Percentiles rank a stretch among this genome's conserved stretches.
phyloP scores from a whole-genome alignment of 2,329 filamentous ascomycete species.

The Penicillium palitans region DNA sequence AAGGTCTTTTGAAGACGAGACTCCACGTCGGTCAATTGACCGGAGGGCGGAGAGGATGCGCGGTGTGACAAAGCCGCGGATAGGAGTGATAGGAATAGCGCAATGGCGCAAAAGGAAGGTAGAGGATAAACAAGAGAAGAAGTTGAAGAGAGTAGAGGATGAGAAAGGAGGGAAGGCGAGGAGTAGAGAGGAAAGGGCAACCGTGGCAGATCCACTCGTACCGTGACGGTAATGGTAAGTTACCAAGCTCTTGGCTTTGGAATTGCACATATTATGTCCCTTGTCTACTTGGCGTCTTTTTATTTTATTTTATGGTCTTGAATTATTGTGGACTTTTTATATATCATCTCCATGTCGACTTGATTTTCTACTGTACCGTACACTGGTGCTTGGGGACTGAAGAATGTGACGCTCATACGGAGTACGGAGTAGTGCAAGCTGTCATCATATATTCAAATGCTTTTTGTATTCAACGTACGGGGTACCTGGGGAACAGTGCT shows the following conservation, averaged over 20 bases:
- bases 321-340: neutral
- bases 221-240: slow-evolving; percentile 15
- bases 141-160: slow-evolving; percentile 17
- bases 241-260: slow-evolving; percentile 5
- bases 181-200: slow-evolving; percentile 18
- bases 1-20: slow-evolving; percentile 4
- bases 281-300: neutral
- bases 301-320: neutral
- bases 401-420: neutral
- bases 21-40: slow-evolving; percentile 1
- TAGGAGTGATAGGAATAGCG: slow-evolving; percentile 4
- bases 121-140: slow-evolving; percentile 7
- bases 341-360: neutral
- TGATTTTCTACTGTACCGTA: neutral
- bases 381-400: neutral
- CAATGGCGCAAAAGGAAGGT: slow-evolving; percentile 9
- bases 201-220: slow-evolving; percentile 25
- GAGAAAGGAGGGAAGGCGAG: slow-evolving; percentile 22
- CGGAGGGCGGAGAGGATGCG: slow-evolving; percentile 7
- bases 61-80: neutral
- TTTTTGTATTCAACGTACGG: neutral
- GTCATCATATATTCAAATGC: neutral
- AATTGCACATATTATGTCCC: neutral
- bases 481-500: neutral
- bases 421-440: neutral